Percentiles rank a stretch among this genome's conserved stretches.
phyloP scores from a whole-genome alignment of 208 protist species.

The Acanthamoeba castellanii region DNA sequence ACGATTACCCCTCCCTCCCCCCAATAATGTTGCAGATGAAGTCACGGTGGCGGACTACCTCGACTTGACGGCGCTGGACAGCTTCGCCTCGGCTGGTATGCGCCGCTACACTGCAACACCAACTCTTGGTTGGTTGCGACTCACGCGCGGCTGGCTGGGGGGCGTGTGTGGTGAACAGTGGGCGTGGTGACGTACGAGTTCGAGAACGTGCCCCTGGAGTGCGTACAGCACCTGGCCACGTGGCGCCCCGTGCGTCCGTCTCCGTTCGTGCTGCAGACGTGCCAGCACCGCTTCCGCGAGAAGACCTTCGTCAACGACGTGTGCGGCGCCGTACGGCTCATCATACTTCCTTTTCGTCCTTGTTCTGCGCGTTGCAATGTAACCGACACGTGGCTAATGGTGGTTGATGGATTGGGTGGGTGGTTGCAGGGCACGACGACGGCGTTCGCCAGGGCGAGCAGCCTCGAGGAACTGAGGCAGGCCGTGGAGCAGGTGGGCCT shows the following conservation, averaged over 20 bases:
- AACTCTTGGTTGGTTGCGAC: too few species aligned
- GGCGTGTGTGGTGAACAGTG: conserved; percentile 66
- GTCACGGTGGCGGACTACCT: conserved; percentile 73
- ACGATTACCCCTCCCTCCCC: not conserved
- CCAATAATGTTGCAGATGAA: conserved; percentile 51
- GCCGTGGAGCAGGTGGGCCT: conserved; percentile 76
- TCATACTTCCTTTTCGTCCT: not conserved
- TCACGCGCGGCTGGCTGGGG: too few species aligned
- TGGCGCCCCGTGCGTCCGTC: conserved; percentile 76
- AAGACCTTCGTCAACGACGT: conserved; percentile 80
- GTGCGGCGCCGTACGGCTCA: conserved; percentile 27
- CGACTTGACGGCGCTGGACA: conserved; percentile 68
- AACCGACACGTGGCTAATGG: too few species aligned
- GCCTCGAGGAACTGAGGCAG: conserved; percentile 42
- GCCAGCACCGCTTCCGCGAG: conserved; percentile 80
- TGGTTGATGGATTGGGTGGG: not conserved
- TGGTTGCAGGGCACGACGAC: conserved; percentile 17
- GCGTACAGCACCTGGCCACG: conserved; percentile 10
- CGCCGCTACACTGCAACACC: too few species aligned
- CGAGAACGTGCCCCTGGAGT: conserved; percentile 80
- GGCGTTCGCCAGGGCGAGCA: conserved; percentile 28
- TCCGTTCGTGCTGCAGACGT: conserved; percentile 77
- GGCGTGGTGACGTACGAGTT: conserved; percentile 85
- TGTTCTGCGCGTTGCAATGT: too few species aligned
- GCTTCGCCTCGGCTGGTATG: not conserved